Conservation (phyloP, 805 yeast species). For the Metschnikowia lochheadii region DNA sequence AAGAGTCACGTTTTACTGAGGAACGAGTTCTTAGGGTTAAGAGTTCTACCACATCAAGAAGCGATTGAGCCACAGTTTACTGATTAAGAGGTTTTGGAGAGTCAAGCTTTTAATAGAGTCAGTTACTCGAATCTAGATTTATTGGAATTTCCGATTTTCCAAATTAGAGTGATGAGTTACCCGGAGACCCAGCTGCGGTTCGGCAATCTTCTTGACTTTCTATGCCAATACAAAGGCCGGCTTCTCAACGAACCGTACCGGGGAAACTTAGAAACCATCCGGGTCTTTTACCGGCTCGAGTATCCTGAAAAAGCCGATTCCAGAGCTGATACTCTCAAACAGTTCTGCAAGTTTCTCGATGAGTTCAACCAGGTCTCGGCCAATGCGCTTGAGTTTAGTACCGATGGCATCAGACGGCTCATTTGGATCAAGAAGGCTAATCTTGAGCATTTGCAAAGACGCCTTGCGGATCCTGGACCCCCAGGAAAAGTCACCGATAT, state of each 20-base stretch:
- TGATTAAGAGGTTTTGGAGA: too few relatives aligned
- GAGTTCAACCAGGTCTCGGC: conserved; percentile 14
- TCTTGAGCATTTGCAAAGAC: conserved; percentile 6
- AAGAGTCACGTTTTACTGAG: too few relatives aligned
- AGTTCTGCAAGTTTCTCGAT: conserved; percentile 9
- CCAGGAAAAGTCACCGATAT: neutral
- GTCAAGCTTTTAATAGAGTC: too few relatives aligned
- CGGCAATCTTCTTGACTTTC: conserved; percentile 10
- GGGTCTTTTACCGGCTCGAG: neutral
- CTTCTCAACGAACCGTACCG: conserved; percentile 14
- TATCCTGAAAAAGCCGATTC: neutral
- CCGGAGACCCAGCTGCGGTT: conserved; percentile 3
- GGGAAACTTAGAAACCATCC: conserved; percentile 9
- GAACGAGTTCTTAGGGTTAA: too few relatives aligned
- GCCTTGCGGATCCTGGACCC: neutral
- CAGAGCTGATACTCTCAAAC: neutral
- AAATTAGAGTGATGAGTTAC: conserved; percentile 4
- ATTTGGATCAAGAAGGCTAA: conserved; percentile 11
- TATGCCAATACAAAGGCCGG: conserved; percentile 6
- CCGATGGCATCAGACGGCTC: neutral
- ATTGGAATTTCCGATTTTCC: too few relatives aligned
- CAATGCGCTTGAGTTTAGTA: conserved; percentile 11
- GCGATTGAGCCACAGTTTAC: too few relatives aligned
- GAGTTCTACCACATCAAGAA: too few relatives aligned
- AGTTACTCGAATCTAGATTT: too few relatives aligned